Evolutionary conservation across 1,139 yeast species (phyloP).

Genomic region (Taphrina communis): DNA sequence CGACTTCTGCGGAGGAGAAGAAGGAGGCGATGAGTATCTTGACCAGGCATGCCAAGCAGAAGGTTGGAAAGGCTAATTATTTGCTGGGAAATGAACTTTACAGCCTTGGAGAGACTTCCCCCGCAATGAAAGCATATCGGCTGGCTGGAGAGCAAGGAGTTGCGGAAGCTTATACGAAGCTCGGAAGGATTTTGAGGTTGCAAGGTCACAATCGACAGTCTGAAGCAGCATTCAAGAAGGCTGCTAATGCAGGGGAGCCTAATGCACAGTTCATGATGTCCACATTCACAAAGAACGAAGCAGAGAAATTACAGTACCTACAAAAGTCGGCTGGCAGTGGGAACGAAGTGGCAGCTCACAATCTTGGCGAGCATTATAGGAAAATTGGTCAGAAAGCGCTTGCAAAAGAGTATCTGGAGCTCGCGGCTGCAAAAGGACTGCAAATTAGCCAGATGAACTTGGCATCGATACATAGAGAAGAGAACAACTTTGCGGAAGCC

Average conservation of each 20-base stretch:
- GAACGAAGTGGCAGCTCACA: conserved; percentile 37
- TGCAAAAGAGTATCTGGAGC: conserved; percentile 35
- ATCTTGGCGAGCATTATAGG: conserved; percentile 37
- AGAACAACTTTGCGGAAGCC: conserved; percentile 26
- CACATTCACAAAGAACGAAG: conserved; percentile 21
- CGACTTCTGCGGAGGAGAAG: neutral
- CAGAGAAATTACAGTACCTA: neutral
- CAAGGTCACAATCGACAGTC: conserved; percentile 12
- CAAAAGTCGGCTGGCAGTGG: conserved; percentile 38
- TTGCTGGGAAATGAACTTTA: conserved; percentile 24
- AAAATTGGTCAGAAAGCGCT: conserved; percentile 22
- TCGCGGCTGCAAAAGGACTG: conserved; percentile 36
- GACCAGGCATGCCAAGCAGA: conserved; percentile 14
- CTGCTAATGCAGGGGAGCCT: conserved; percentile 27
- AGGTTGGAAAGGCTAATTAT: conserved; percentile 25
- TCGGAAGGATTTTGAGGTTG: conserved; percentile 7
- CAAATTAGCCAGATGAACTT: conserved; percentile 36
- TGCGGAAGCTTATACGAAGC: conserved; percentile 20
- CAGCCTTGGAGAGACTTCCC: neutral
- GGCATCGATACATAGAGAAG: conserved; percentile 30
- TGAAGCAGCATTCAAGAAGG: conserved; percentile 22
- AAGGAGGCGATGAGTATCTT: conserved; percentile 21
- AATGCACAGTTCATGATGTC: conserved; percentile 19
- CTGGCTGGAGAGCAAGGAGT: conserved; percentile 36
- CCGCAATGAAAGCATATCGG: conserved; percentile 23